These are phyloP conservation scores for Diplogelasinospora grovesii DNA, from an alignment of 495 filamentous ascomycete species.

Conservation along the genomic window DNA sequence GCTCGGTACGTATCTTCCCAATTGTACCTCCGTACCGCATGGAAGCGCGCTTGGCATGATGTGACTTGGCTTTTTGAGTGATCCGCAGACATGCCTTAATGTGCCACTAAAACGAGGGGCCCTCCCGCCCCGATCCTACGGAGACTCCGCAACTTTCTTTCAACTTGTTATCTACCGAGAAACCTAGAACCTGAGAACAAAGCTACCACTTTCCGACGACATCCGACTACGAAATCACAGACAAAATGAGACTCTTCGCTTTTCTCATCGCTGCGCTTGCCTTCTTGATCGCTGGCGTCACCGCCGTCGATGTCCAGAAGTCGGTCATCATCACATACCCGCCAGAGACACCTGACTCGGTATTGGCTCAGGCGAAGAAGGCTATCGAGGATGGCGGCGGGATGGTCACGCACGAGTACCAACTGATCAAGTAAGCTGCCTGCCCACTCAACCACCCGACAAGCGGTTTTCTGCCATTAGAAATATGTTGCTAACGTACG, in stretches of 20 bases:
- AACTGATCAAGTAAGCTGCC: conserved; percentile 49
- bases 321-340: conserved; percentile 74
- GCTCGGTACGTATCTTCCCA: not conserved
- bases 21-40: too few species aligned
- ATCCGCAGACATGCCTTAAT: too few species aligned
- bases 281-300: conserved; percentile 43
- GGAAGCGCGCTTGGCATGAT: too few species aligned
- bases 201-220: too few species aligned
- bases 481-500: conserved; percentile 10
- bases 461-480: not conserved
- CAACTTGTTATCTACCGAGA: too few species aligned
- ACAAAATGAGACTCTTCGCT: conserved; percentile 52
- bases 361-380: conserved; percentile 63
- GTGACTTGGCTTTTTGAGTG: too few species aligned
- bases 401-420: conserved; percentile 49
- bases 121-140: too few species aligned
- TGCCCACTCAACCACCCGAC: not conserved
- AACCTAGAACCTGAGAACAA: too few species aligned
- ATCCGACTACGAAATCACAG: too few species aligned
- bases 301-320: conserved; percentile 53
- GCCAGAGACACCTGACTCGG: conserved; percentile 58
- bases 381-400: conserved; percentile 62
- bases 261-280: conserved; percentile 51
- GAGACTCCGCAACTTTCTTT: too few species aligned
- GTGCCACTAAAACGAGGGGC: too few species aligned